Conservation (phyloP, 2,329 filamentous ascomycete genomes). For the Geosmithia flava region DNA sequence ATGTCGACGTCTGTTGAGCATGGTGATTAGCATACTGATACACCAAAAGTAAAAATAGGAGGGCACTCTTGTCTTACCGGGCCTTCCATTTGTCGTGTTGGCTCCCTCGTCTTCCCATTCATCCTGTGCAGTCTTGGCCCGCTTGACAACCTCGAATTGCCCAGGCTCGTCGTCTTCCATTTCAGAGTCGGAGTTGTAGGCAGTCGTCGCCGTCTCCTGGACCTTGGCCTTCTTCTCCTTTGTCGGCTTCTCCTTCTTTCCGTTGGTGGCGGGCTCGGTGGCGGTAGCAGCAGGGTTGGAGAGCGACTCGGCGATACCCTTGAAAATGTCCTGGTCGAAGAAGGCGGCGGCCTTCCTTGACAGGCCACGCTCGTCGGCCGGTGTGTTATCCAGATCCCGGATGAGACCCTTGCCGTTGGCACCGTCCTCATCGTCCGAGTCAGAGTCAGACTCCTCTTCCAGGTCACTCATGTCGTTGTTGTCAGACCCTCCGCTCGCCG, state of each 20-base stretch:
- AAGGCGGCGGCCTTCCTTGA: constrained; percentile 79
- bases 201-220: constrained; percentile 1
- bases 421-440: constrained; percentile 18
- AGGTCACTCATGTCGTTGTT: constrained; percentile 53
- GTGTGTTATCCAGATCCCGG: constrained; percentile 25
- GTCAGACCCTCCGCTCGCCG: constrained; percentile 40
- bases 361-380: constrained; percentile 37
- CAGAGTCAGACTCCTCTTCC: constrained; percentile 38
- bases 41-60: too few species aligned
- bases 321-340: constrained; percentile 92
- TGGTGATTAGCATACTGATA: constrained; percentile 7
- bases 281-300: constrained; percentile 29
- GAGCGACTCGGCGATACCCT: constrained; percentile 52
- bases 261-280: constrained; percentile 11
- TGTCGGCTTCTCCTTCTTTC: constrained; percentile 9
- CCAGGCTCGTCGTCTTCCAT: constrained; percentile 28
- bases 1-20: constrained; percentile 71
- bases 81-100: constrained; percentile 37
- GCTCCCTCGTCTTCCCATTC: constrained; percentile 54
- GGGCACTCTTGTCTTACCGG: neutral
- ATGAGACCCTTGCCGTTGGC: constrained; percentile 15
- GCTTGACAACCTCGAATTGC: constrained; percentile 52
- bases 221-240: constrained; percentile 4
- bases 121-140: constrained; percentile 28
- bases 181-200: constrained; percentile 15